These are phyloP conservation scores for Discostella stelligeroides DNA, from an alignment of 108 stramenopile genomes.

Conservation along the genomic window DNA sequence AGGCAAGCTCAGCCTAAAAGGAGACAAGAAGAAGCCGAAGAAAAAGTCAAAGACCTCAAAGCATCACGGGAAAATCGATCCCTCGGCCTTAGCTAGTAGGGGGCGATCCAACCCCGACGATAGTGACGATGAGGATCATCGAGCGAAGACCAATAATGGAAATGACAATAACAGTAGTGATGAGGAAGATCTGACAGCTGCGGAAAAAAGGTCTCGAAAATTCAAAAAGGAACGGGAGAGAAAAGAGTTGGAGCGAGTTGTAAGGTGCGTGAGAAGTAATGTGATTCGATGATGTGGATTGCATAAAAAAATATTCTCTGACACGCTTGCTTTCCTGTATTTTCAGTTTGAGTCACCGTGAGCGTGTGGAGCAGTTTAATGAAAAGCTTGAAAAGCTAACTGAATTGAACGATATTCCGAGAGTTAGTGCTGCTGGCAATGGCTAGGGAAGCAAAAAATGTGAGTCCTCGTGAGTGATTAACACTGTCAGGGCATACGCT, in stretches of 20 bases:
- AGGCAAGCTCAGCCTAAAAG: conserved; percentile 41
- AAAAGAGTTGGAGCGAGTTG: conserved; percentile 68
- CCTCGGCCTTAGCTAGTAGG: not conserved
- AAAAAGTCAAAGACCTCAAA: conserved; percentile 31
- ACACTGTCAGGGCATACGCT: too few relatives aligned
- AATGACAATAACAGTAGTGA: conserved; percentile 21
- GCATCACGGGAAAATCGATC: conserved; percentile 7
- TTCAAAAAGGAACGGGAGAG: conserved; percentile 57
- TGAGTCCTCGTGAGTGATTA: too few relatives aligned
- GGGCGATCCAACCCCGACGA: not conserved
- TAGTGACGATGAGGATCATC: not conserved
- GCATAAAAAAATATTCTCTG: too few relatives aligned
- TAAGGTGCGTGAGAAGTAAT: not conserved
- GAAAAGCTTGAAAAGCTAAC: conserved; percentile 74
- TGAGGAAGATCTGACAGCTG: conserved; percentile 77
- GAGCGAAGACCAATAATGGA: not conserved
- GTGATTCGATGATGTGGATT: too few relatives aligned
- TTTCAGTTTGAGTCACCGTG: conserved; percentile 32
- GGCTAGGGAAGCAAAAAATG: too few relatives aligned
- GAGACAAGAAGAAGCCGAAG: conserved; percentile 33
- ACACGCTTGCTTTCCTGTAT: not conserved
- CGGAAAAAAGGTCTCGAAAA: conserved; percentile 61
- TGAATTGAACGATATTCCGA: conserved; percentile 86
- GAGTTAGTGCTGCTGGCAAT: conserved; percentile 81
- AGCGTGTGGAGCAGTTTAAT: conserved; percentile 80